phyloP scores from a whole-genome alignment of 768 basidiomycete genomes.

The Pholiota microspora region DNA sequence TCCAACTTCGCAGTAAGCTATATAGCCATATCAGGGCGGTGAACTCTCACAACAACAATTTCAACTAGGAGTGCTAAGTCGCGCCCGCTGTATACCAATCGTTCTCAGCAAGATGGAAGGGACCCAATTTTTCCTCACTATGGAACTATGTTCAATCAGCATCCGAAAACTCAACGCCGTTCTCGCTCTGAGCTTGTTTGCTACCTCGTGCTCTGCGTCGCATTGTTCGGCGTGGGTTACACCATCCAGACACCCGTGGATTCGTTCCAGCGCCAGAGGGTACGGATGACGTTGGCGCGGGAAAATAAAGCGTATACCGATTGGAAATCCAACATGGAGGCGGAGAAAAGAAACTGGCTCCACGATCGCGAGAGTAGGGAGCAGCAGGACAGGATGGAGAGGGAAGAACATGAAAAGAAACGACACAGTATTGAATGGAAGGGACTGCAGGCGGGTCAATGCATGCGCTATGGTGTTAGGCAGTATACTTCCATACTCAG shows the following conservation, averaged over 20 bases:
- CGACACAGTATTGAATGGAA: slow-evolving; percentile 13
- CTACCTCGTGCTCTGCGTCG: neutral
- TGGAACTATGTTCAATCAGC: too few species aligned
- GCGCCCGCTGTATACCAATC: too few species aligned
- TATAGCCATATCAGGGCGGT: too few species aligned
- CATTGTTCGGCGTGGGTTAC: neutral
- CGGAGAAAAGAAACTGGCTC: neutral
- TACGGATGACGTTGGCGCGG: neutral
- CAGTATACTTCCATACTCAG: slow-evolving; percentile 17
- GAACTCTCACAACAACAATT: too few species aligned
- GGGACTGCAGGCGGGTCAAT: neutral
- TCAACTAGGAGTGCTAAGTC: too few species aligned
- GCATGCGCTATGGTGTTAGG: slow-evolving; percentile 17
- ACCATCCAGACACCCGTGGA: neutral
- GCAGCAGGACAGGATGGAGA: neutral
- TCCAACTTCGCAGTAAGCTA: too few species aligned
- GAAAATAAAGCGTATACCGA: neutral
- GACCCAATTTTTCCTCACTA: too few species aligned
- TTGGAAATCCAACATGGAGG: neutral
- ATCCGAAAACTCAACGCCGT: too few species aligned
- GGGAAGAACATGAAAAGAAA: slow-evolving; percentile 8
- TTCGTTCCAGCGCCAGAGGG: neutral
- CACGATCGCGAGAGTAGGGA: neutral
- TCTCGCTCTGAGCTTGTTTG: too few species aligned
- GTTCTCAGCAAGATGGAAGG: too few species aligned